Percentiles rank a stretch among this genome's conserved stretches.
Conservation (phyloP, 257 asterid species). For the Lavandula angustifolia region DNA sequence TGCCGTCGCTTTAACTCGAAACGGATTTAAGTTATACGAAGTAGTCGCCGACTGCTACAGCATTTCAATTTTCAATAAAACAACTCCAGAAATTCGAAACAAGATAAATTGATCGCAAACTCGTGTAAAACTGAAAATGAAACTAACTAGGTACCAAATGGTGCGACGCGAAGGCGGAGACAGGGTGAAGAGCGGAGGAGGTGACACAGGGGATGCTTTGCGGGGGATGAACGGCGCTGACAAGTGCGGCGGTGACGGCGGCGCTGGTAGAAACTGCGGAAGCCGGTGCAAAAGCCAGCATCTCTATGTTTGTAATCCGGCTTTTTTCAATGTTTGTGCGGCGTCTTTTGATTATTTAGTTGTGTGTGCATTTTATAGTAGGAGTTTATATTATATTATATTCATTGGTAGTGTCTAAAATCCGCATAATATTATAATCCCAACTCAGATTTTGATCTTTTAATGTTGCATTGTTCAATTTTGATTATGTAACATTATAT, state of each 20-base stretch:
- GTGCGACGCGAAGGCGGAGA: slow-evolving; percentile 25
- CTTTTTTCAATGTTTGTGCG: not conserved
- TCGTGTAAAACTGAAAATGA: not conserved
- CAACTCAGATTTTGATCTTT: too few species aligned
- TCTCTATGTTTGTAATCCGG: slow-evolving; percentile 15
- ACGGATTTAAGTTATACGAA: slow-evolving; percentile 36
- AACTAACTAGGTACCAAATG: slow-evolving; percentile 35
- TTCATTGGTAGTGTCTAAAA: too few species aligned
- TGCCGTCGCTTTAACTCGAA: slow-evolving; percentile 72
- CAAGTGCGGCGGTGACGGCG: slow-evolving; percentile 29
- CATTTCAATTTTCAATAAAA: not conserved
- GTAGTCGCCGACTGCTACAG: slow-evolving; percentile 31
- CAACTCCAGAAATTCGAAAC: not conserved
- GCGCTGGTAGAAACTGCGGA: slow-evolving; percentile 32
- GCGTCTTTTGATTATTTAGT: not conserved
- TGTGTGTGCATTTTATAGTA: too few species aligned
- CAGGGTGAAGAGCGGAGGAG: slow-evolving; percentile 27
- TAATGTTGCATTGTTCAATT: too few species aligned
- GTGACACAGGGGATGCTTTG: slow-evolving; percentile 22
- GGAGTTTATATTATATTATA: too few species aligned
- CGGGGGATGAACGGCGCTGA: slow-evolving; percentile 27
- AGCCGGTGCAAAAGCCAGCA: slow-evolving; percentile 40
- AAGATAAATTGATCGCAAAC: not conserved
- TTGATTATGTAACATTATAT: too few species aligned
- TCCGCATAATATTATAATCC: too few species aligned